Evolutionary conservation across 139 green algal species (phyloP), one percentile per base, ranked within the genome.

Genomic region (Chlamydomonas incerta): DNA sequence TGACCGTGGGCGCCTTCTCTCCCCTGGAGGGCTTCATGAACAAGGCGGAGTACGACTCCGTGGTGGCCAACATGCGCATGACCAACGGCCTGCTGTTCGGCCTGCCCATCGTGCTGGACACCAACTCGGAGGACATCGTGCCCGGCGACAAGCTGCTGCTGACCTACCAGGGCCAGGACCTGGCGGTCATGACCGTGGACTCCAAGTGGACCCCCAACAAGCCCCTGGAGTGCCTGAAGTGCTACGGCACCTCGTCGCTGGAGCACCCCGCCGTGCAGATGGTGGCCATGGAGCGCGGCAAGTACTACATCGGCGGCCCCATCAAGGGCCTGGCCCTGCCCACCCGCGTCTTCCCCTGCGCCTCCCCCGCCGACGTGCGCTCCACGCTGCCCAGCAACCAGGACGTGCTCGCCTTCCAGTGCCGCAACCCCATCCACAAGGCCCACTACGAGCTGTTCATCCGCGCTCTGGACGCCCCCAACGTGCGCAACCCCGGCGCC

Each of bases 381-480:
- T 69, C 88, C 41, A 94, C 85, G 18, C 93, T 97, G 75, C 93
- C 94, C 5, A n/a, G 87, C 21, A 82, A 92, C 60, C 90, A 90
- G 75, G 95, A 97, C 80, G 94, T 96, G 72, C 90, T 96, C 63
- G 93, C 93, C 58, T 96, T 96, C 90, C 95, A 97, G 90, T 98
- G 95, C 93, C 89, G 95, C 66, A 97, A 97, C 90, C 94, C 95
- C 66, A 93, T 97, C 82, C 95, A 98, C 90, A 88, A 75, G 60
- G 95, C 95, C 21, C 95, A 98, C 93, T 98, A 98, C 83, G 95
- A 98, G 92, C 95, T 98, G 28, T 98, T 98, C 92, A 97, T 93
- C 80, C 91, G 94, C 58, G 93, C 95, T 15, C 89, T 97, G 69
- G 87, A 96, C 67, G 95, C 94, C 0, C 89, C 92, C 63, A 97